A percentile compares a stretch with the other conserved stretches of the same genome.
Evolutionary conservation across 345 rosid genomes (phyloP).

Genomic region (Trapa incisa): DNA sequence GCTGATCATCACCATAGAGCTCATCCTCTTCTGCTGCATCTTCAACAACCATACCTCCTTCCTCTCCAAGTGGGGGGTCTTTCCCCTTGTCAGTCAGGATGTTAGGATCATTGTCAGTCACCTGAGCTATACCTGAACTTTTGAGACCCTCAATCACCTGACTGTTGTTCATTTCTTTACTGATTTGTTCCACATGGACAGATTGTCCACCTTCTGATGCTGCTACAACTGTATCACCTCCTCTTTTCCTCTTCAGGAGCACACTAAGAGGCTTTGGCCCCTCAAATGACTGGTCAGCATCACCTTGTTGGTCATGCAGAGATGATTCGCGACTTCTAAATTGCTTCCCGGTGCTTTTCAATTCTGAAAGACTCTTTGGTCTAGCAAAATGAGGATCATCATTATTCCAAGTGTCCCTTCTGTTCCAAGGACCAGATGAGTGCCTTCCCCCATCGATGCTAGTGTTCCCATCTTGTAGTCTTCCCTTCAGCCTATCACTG

Average conservation of each 20-base stretch:
- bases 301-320: slow-evolving; percentile 21
- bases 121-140: neutral
- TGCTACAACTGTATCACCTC: slow-evolving; percentile 29
- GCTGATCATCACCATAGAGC: slow-evolving; percentile 35
- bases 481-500: slow-evolving; percentile 48
- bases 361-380: slow-evolving; percentile 55
- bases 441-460: slow-evolving; percentile 23
- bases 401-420: slow-evolving; percentile 44
- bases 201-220: slow-evolving; percentile 11
- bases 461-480: slow-evolving; percentile 32
- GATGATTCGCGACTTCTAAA: slow-evolving; percentile 26
- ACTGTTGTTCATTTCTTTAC: neutral
- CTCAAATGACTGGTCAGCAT: slow-evolving; percentile 43
- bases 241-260: slow-evolving; percentile 77
- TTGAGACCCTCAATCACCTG: neutral
- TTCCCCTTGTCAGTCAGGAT: slow-evolving; percentile 11
- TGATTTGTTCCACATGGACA: slow-evolving; percentile 1
- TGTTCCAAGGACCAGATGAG: slow-evolving; percentile 23
- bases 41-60: neutral
- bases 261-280: slow-evolving; percentile 82
- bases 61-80: neutral
- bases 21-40: slow-evolving; percentile 29
- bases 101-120: neutral
- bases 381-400: slow-evolving; percentile 23
- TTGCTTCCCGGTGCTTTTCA: slow-evolving; percentile 24